Evolutionary conservation across 371 early-diverging fungal species (phyloP).

Genomic region (Circinella umbellata): DNA sequence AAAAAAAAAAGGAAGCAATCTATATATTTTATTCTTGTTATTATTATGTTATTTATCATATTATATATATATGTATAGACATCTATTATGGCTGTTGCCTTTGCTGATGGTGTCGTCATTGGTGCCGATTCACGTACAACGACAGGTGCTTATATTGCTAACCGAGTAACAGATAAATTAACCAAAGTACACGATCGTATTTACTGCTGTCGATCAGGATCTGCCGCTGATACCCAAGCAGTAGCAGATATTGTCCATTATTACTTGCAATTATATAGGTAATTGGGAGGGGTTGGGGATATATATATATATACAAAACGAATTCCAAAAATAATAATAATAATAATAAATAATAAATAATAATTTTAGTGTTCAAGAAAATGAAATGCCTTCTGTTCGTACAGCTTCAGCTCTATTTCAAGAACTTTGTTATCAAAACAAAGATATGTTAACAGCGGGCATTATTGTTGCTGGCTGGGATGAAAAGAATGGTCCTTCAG

Average conservation of each 20-base stretch:
- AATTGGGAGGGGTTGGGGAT: constrained; percentile 14
- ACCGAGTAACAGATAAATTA: constrained; percentile 98
- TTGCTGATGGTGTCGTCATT: constrained; percentile 95
- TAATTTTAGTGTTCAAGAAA: constrained; percentile 88
- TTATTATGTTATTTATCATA: neutral
- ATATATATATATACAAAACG: neutral
- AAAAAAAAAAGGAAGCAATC: neutral
- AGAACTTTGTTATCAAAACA: constrained; percentile 95
- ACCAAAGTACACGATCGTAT: constrained; percentile 96
- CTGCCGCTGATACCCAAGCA: constrained; percentile 99
- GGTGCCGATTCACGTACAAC: constrained; percentile 99
- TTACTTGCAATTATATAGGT: constrained; percentile 91
- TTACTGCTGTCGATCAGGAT: constrained; percentile 98
- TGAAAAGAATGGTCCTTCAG: constrained; percentile 87
- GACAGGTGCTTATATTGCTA: constrained; percentile 96
- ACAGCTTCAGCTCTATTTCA: constrained; percentile 95
- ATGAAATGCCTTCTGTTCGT: constrained; percentile 85
- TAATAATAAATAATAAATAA: too few relatives aligned
- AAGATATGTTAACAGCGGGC: constrained; percentile 91
- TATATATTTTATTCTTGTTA: too few relatives aligned
- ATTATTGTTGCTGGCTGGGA: constrained; percentile 99
- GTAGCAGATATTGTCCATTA: constrained; percentile 96
- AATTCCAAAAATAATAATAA: neutral
- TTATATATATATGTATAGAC: constrained; percentile 66
- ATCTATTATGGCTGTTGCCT: constrained; percentile 99